Base-by-base conservation (phyloP, 192 early-diverging fungal genomes). In the Funneliformis mosseae region DNA sequence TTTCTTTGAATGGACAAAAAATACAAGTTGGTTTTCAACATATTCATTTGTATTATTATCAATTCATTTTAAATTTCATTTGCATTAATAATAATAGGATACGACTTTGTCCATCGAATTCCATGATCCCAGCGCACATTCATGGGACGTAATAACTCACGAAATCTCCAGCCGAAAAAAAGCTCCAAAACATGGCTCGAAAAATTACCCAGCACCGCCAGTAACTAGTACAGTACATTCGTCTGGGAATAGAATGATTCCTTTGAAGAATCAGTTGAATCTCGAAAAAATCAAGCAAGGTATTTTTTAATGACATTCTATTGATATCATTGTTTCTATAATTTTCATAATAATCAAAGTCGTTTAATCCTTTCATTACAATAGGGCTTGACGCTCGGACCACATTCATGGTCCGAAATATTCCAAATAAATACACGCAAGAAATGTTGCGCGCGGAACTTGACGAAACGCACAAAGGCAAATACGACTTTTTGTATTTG, bases 401-500 rank as follows among this genome's bases (percentile, higher is more conserved):
- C 0, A 95, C 95, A 0, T 92, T 93, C 79, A 96, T 96, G 95
- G 92, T 96, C 62, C 86, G 94, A 46, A 95, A 95, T 80, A 94
- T 96, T 74, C 95, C 95, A 12, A 96, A 96, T 83, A 95, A 95
- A 77, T 94, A 94, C 79, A 92, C 92, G 8, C 92, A 93, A 84
- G 92, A 92, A 83, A 95, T 95, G 95, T 81, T 96, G 10, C 81
- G 93, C 16, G 89, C 93, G 12, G 88, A 88, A 66, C 83, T 96
- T 61, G 91, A 96, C 78, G 85, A 88, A 12, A 92, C 93, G 0
- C 95, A 96, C 83, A 85, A 85, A 64, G 85, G 84, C 21, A 80
- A 87, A 10, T 93, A 88, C 50, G 93, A 96, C 76, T 96, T 96
- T 83, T 75, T 95, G 1, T 96, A 96, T 82, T 85, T 96, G 8